Percentiles rank a stretch among this genome's conserved stretches.
These are phyloP conservation scores for Aspergillus bertholletiae DNA, from an alignment of 495 filamentous ascomycete genomes.

Conservation along the genomic window DNA sequence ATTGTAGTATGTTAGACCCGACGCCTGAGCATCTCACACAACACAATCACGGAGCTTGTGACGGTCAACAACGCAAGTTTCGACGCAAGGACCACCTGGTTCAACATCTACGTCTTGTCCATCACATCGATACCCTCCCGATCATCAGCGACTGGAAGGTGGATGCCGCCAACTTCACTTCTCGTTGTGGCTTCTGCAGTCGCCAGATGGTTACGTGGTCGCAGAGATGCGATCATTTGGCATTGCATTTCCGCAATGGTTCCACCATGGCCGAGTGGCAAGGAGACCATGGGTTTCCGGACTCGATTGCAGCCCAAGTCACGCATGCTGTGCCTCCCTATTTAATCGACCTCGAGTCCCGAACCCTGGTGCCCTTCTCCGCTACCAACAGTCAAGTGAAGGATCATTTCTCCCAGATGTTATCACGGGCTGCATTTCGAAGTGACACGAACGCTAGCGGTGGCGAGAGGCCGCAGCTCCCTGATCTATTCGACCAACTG, in stretches of 20 bases:
- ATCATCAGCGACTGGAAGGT: constrained; percentile 69
- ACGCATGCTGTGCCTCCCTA: constrained; percentile 61
- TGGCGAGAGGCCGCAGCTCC: neutral
- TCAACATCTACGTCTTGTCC: constrained; percentile 71
- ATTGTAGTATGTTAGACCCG: constrained; percentile 19
- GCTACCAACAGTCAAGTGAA: constrained; percentile 14
- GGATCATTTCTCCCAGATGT: constrained; percentile 19
- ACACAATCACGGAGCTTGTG: constrained; percentile 62
- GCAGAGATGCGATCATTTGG: constrained; percentile 57
- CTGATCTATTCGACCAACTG: neutral
- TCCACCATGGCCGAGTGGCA: constrained; percentile 64
- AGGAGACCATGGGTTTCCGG: constrained; percentile 66
- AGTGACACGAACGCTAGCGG: too few species aligned
- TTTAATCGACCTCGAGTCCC: constrained; percentile 25
- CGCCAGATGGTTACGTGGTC: constrained; percentile 56
- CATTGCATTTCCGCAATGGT: constrained; percentile 61
- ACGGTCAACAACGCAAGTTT: constrained; percentile 65
- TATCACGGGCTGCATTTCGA: neutral
- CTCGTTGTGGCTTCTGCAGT: constrained; percentile 66
- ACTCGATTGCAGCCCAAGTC: constrained; percentile 55
- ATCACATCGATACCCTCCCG: constrained; percentile 56
- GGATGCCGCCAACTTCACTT: constrained; percentile 52
- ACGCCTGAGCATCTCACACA: constrained; percentile 12
- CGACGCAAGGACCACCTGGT: constrained; percentile 80
- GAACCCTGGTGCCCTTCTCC: constrained; percentile 27